phyloP scores from a whole-genome alignment of 1,284 basidiomycete genomes.

The Rhizoctonia solani region DNA sequence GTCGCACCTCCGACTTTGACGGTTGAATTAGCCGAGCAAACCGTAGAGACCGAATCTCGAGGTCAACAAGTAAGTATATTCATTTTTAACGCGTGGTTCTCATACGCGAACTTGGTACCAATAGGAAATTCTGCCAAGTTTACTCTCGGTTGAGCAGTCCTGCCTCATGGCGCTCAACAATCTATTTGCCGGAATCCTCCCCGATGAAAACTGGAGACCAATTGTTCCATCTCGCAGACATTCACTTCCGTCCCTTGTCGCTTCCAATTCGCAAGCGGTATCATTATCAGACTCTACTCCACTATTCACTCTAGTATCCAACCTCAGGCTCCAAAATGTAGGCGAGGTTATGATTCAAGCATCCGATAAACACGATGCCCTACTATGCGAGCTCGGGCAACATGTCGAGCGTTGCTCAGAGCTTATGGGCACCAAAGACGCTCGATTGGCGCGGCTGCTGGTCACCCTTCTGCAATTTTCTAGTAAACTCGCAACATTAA shows the following conservation, averaged over 20 bases:
- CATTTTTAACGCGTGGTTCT: not conserved
- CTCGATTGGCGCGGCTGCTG: conserved; percentile 63
- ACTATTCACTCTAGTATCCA: conserved; percentile 64
- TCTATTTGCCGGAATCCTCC: conserved; percentile 58
- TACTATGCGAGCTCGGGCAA: conserved; percentile 68
- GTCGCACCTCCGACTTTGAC: not conserved
- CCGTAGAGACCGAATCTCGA: conserved; percentile 11
- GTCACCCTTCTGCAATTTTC: conserved; percentile 69
- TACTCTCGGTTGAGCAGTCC: conserved; percentile 68
- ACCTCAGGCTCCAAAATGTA: conserved; percentile 54
- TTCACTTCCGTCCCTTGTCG: conserved; percentile 57
- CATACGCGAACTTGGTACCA: not conserved
- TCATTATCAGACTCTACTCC: conserved; percentile 51
- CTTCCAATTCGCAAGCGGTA: conserved; percentile 47
- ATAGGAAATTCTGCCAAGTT: conserved; percentile 64
- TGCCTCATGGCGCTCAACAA: conserved; percentile 73
- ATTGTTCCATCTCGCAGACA: conserved; percentile 67
- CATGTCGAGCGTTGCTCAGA: conserved; percentile 53
- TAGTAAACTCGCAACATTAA: conserved; percentile 56
- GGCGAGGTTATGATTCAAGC: conserved; percentile 52
- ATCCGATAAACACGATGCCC: conserved; percentile 52
- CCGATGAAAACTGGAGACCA: conserved; percentile 50
- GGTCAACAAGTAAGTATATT: conserved; percentile 1
- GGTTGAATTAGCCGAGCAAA: conserved; percentile 17
- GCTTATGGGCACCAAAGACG: conserved; percentile 56